These are phyloP conservation scores for Syzygium aqueum DNA, from an alignment of 345 rosid species.

Conservation along the genomic window DNA sequence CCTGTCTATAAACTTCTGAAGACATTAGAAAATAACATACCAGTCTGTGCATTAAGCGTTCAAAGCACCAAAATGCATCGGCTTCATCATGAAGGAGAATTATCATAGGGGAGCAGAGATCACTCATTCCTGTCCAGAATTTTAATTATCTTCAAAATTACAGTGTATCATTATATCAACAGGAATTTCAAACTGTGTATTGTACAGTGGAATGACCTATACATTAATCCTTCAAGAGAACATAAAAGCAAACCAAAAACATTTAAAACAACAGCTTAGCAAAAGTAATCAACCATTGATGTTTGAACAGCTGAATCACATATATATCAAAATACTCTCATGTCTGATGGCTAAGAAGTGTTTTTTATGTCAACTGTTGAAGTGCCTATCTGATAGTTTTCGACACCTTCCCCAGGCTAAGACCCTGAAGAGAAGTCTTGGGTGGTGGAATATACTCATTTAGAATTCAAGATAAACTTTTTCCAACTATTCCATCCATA, in stretches of 20 bases:
- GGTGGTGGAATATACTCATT: neutral
- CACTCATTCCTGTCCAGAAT: conserved; percentile 76
- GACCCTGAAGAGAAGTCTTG: neutral
- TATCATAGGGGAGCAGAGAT: conserved; percentile 98
- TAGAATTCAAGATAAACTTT: neutral
- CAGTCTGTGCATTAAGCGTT: conserved; percentile 94
- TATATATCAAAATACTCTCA: neutral
- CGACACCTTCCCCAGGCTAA: neutral
- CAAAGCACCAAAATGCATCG: conserved; percentile 99
- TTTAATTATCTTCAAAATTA: neutral
- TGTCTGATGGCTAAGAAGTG: neutral
- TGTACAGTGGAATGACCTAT: neutral
- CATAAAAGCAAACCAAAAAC: neutral
- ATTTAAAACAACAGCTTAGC: neutral
- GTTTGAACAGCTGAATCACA: neutral
- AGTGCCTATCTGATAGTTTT: neutral
- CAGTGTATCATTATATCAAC: neutral
- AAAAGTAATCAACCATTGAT: neutral
- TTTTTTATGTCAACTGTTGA: neutral
- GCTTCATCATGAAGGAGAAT: conserved; percentile 89
- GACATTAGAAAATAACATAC: conserved; percentile 21
- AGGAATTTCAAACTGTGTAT: neutral
- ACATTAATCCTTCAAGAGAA: neutral
- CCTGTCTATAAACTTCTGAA: neutral
- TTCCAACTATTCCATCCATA: neutral